Percentiles rank a stretch among this genome's conserved stretches.
Evolutionary conservation across 2,329 filamentous ascomycete genomes (phyloP).

Genomic region (Fusarium tuaranense): DNA sequence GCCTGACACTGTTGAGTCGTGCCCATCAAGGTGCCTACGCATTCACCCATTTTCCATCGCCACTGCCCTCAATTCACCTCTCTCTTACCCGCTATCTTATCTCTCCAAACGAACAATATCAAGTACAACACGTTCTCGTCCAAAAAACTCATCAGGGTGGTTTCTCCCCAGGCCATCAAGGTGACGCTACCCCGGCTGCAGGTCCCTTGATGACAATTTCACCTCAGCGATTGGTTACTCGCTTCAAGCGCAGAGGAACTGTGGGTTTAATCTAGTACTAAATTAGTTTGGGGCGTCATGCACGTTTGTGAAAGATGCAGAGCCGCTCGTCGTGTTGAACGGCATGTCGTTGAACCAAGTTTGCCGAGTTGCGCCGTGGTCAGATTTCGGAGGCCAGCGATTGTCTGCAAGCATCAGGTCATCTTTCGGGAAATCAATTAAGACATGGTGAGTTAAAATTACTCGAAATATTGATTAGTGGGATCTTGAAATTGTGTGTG

Average conservation of each 20-base stretch:
- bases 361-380: neutral
- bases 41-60: neutral
- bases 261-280: neutral
- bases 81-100: neutral
- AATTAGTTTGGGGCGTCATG: slow-evolving; percentile 1
- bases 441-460: neutral
- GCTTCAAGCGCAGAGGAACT: neutral
- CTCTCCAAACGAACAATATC: neutral
- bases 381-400: neutral
- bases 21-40: neutral
- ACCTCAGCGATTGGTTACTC: slow-evolving; percentile 15
- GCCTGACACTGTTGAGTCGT: neutral
- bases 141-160: slow-evolving; percentile 37
- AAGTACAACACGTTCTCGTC: neutral
- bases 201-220: slow-evolving; percentile 31
- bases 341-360: neutral
- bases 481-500: neutral
- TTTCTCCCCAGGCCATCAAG: slow-evolving; percentile 27
- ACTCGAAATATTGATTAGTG: neutral
- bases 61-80: neutral
- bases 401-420: neutral
- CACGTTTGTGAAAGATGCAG: slow-evolving; percentile 12
- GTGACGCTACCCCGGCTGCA: slow-evolving; percentile 17
- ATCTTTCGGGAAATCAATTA: neutral
- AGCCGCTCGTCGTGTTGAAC: slow-evolving; percentile 9